Percentiles rank a stretch among this genome's conserved stretches.
Evolutionary conservation across 768 basidiomycete species (phyloP).

Genomic region (Auricularia sp.): DNA sequence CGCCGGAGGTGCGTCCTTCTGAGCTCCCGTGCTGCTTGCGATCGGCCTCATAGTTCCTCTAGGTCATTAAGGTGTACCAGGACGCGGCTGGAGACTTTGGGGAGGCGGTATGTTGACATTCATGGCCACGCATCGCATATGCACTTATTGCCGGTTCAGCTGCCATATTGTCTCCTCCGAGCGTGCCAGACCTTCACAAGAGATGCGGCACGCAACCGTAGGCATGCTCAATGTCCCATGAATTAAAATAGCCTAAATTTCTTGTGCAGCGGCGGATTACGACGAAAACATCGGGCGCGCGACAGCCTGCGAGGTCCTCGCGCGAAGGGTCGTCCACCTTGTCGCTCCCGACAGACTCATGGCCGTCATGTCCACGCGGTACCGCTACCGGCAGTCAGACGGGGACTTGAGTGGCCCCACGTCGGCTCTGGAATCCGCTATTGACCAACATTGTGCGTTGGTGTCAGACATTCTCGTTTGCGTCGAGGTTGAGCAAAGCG

Average conservation of each 20-base stretch:
- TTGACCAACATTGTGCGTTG: slow-evolving; percentile 65
- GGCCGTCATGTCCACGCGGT: slow-evolving; percentile 69
- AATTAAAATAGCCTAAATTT: neutral
- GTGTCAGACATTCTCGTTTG: neutral
- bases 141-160: slow-evolving; percentile 28
- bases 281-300: slow-evolving; percentile 79
- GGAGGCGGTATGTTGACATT: slow-evolving; percentile 52
- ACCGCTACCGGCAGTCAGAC: slow-evolving; percentile 58
- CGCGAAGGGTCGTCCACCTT: slow-evolving; percentile 68
- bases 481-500: neutral
- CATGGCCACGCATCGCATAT: slow-evolving; percentile 2
- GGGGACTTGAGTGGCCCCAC: slow-evolving; percentile 65
- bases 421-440: slow-evolving; percentile 81
- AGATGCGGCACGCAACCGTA: neutral
- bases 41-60: slow-evolving; percentile 6
- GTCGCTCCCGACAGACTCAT: slow-evolving; percentile 53
- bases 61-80: slow-evolving; percentile 65
- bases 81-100: slow-evolving; percentile 80
- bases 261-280: slow-evolving; percentile 51
- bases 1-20: slow-evolving; percentile 32
- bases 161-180: slow-evolving; percentile 73
- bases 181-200: slow-evolving; percentile 72
- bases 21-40: neutral
- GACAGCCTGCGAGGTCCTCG: slow-evolving; percentile 74
- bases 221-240: neutral